phyloP scores from a whole-genome alignment of 1,139 yeast species.

The Kodamaea derodonti region DNA sequence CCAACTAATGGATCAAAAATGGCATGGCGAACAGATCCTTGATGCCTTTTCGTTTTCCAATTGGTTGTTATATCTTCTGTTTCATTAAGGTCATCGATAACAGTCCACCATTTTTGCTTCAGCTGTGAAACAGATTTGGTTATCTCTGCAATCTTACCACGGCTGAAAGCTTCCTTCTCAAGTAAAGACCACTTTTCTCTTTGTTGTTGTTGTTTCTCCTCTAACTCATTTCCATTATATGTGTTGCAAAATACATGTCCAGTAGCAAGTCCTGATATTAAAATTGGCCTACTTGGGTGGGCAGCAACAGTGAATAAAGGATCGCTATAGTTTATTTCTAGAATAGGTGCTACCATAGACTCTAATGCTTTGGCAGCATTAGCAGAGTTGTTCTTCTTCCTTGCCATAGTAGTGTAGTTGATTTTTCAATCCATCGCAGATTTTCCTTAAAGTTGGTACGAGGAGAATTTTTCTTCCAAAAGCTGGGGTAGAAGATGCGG shows the following conservation, averaged over 20 bases:
- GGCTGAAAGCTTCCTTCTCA: constrained; percentile 25
- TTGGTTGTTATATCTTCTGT: constrained; percentile 32
- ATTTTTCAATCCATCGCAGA: not conserved
- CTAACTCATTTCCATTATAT: constrained; percentile 49
- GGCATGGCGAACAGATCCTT: constrained; percentile 79
- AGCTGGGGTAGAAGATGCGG: too few relatives aligned
- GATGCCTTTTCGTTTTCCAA: constrained; percentile 91
- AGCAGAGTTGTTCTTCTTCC: constrained; percentile 24
- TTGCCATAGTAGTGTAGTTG: constrained; percentile 19
- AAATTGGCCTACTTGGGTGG: constrained; percentile 68
- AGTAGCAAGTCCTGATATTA: constrained; percentile 72
- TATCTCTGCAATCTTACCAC: constrained; percentile 25
- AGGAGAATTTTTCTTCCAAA: too few relatives aligned
- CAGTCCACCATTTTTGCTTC: constrained; percentile 49
- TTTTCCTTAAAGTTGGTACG: too few relatives aligned
- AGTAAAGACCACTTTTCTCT: constrained; percentile 18
- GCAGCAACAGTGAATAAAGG: constrained; percentile 78
- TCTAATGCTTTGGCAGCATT: constrained; percentile 32
- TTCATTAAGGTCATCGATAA: constrained; percentile 32
- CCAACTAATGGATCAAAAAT: constrained; percentile 53
- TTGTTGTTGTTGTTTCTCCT: constrained; percentile 22
- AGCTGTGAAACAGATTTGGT: constrained; percentile 36
- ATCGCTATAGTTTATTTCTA: constrained; percentile 49
- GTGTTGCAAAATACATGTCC: constrained; percentile 64
- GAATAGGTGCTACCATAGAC: constrained; percentile 45